Conservation (phyloP, 1,284 basidiomycete genomes). For the Takashimella tepidaria region DNA sequence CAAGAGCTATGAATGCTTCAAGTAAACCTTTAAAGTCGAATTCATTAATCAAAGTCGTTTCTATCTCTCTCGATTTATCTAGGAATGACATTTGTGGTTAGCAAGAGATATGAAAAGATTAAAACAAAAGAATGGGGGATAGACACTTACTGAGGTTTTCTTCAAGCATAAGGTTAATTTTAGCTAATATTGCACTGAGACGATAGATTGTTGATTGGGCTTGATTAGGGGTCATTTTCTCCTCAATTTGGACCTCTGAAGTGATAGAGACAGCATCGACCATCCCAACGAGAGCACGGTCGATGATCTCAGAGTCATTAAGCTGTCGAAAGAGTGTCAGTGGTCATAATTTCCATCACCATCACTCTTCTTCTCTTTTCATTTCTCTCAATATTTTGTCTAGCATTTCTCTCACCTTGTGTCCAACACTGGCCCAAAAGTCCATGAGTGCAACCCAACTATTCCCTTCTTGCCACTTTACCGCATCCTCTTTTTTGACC, state of each 20-base stretch:
- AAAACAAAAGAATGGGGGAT: not conserved
- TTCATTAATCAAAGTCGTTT: conserved; percentile 4
- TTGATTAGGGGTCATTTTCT: not conserved
- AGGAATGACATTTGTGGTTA: not conserved
- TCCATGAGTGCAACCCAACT: conserved; percentile 35
- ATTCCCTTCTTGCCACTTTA: conserved; percentile 25
- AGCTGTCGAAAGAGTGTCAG: too few relatives aligned
- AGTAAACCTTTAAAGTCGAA: conserved; percentile 3
- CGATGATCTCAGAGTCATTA: conserved; percentile 28
- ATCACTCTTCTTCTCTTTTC: conserved; percentile 4
- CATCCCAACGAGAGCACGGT: conserved; percentile 24
- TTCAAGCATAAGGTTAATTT: conserved; percentile 1
- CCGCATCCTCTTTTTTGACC: conserved; percentile 12
- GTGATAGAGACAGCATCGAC: conserved; percentile 1
- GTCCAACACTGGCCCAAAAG: conserved; percentile 39
- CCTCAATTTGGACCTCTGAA: not conserved
- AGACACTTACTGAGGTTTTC: not conserved
- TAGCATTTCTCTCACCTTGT: conserved; percentile 26
- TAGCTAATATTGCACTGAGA: not conserved
- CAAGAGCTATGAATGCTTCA: conserved; percentile 9
- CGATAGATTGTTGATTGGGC: not conserved
- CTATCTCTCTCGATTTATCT: conserved; percentile 3
- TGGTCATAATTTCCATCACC: too few relatives aligned
- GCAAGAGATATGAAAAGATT: too few relatives aligned
- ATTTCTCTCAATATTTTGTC: not conserved